phyloP scores from a whole-genome alignment of 164 flowering plant genomes.

The Magnolia sinica region DNA sequence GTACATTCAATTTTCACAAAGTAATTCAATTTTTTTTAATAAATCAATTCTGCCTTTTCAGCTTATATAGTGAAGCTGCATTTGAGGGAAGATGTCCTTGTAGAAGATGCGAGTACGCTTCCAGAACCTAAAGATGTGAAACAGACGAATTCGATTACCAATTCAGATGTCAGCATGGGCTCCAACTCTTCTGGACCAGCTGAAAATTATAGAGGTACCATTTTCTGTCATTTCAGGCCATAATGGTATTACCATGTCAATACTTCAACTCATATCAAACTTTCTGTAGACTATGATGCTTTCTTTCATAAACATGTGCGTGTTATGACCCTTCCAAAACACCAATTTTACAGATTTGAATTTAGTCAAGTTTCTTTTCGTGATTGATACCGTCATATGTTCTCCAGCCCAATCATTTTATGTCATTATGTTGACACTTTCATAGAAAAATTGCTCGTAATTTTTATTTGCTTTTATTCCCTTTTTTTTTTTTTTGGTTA shows the following conservation, averaged over 20 bases:
- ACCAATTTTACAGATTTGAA: not conserved
- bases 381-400: no score
- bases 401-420: no score
- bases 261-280: not conserved
- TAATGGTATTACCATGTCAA: not conserved
- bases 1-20: not conserved
- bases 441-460: no score
- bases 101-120: constrained; percentile 22
- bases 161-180: constrained; percentile 15
- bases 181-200: constrained; percentile 26
- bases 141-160: constrained; percentile 4
- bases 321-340: not conserved
- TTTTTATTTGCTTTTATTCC: no score
- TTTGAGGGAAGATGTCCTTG: constrained; percentile 16
- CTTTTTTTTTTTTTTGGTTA: no score
- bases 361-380: not conserved
- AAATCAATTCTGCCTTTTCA: constrained; percentile 18
- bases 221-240: not conserved
- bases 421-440: no score
- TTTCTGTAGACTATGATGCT: not conserved
- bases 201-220: constrained; percentile 36
- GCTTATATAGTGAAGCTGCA: constrained; percentile 50
- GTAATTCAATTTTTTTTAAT: not conserved
- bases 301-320: not conserved
- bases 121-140: constrained; percentile 19